Evolutionary conservation across 192 early-diverging fungal species (phyloP), one percentile per base, ranked within the genome.

Genomic region (Entomortierella lignicola): DNA sequence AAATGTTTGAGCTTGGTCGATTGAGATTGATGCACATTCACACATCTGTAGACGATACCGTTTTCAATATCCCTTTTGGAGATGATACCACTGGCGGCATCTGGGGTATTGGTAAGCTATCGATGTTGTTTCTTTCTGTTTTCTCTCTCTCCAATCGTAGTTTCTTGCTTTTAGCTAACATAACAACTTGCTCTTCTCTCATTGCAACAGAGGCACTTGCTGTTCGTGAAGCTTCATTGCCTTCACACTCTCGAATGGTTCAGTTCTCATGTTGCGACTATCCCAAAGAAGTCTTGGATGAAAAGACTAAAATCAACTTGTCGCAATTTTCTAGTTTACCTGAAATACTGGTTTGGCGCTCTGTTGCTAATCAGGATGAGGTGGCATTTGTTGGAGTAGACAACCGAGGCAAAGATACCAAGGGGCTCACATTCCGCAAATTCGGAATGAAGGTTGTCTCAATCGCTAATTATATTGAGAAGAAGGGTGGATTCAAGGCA

Each of bases 331-430:
- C 77, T 17, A 91, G 88, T 64, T 85, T 96, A 43, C 74, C 88
- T 15, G 92, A 95, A 60, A 62, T 96, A 0, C 82, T 96, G 42
- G 73, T 85, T n/a, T 95, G 92, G 91, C 85, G 95, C 18, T 84
- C 89, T n/a, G 75, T 82, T 0, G 66, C 86, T 27, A 65, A 84
- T 47, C 91, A 91, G 23, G 89, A 94, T 18, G 91, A 93, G 43
- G 69, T 79, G 0, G 93, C 91, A 0, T 92, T 86, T 55, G 84
- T 83, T 10, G 61, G 77, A 11, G 80, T 92, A 20, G 91, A 94
- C 63, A 69, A 73, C 63, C 75, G 83, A 6, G 88, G 87, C 27
- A 84, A 89, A 21, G 88, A 92, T 41, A 82, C 81, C 25, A 94
- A 92, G 64, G 64, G 84, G 0, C 50, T 92, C n/a, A 85, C 91